Conservation (phyloP, 1,139 yeast species). For the Trichomonascaceae sp. region DNA sequence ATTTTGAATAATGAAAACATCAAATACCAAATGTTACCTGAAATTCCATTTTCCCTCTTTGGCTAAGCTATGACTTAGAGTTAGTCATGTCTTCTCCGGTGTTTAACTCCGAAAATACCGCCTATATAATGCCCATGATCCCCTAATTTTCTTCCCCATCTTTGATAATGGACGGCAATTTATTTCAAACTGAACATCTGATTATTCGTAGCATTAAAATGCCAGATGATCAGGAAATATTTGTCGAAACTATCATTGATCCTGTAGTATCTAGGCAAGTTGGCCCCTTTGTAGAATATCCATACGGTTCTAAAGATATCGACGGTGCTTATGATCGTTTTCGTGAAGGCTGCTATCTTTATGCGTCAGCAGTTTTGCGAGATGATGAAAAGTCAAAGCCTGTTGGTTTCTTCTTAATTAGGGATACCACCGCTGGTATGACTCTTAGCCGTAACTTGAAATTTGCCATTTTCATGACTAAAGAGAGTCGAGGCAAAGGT, state of each 20-base stretch:
- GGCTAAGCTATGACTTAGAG: background rate
- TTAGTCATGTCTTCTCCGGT: too few species aligned
- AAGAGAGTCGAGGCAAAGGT: background rate
- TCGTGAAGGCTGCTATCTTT: background rate
- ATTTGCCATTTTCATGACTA: background rate
- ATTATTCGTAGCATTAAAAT: background rate
- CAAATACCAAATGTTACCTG: background rate
- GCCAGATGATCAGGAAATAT: background rate
- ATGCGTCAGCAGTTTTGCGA: background rate
- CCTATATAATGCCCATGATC: background rate
- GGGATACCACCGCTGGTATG: background rate
- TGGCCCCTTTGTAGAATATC: background rate
- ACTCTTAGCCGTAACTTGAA: background rate
- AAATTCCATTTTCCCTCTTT: background rate
- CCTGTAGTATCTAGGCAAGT: background rate
- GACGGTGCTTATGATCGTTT: background rate
- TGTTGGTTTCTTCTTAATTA: background rate
- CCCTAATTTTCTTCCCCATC: background rate
- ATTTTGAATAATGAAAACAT: too few species aligned
- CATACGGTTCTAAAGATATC: background rate
- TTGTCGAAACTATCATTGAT: background rate
- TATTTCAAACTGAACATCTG: background rate
- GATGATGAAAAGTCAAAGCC: background rate
- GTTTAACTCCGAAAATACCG: background rate
- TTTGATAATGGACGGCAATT: background rate